These are phyloP conservation scores for Centaurea solstitialis DNA, from an alignment of 129 eudicot species.

Conservation along the genomic window DNA sequence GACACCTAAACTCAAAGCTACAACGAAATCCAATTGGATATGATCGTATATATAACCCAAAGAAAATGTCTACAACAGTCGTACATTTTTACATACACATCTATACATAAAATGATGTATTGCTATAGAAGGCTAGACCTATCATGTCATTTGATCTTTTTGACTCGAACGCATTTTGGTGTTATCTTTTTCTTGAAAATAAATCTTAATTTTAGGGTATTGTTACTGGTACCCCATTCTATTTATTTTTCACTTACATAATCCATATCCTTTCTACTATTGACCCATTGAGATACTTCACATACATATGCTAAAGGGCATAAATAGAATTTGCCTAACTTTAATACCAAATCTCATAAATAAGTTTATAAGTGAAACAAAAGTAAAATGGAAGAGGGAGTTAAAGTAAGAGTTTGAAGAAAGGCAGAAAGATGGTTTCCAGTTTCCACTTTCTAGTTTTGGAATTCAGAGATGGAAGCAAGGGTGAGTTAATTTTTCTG, in stretches of 20 bases:
- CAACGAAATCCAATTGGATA: neutral
- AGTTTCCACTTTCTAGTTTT: conserved; percentile 35
- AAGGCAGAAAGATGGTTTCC: conserved; percentile 33
- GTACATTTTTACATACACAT: neutral
- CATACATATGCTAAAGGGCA: too few species aligned
- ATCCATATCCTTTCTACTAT: too few species aligned
- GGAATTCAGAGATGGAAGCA: conserved; percentile 34
- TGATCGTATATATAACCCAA: neutral
- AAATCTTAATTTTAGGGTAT: too few species aligned
- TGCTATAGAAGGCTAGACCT: too few species aligned
- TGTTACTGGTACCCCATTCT: too few species aligned
- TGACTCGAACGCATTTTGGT: too few species aligned
- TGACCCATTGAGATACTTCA: too few species aligned
- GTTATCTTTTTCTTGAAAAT: too few species aligned
- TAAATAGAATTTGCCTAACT: too few species aligned
- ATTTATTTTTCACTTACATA: too few species aligned
- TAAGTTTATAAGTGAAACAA: conserved; percentile 5
- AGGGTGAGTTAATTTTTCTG: conserved; percentile 42
- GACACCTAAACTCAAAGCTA: neutral
- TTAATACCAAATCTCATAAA: too few species aligned
- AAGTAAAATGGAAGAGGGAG: conserved; percentile 23
- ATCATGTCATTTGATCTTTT: too few species aligned
- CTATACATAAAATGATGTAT: neutral
- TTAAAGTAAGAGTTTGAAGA: conserved; percentile 23
- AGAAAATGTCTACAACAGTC: neutral